Evolutionary conservation across 345 rosid species (phyloP).

Genomic region (Pistacia integerrima): DNA sequence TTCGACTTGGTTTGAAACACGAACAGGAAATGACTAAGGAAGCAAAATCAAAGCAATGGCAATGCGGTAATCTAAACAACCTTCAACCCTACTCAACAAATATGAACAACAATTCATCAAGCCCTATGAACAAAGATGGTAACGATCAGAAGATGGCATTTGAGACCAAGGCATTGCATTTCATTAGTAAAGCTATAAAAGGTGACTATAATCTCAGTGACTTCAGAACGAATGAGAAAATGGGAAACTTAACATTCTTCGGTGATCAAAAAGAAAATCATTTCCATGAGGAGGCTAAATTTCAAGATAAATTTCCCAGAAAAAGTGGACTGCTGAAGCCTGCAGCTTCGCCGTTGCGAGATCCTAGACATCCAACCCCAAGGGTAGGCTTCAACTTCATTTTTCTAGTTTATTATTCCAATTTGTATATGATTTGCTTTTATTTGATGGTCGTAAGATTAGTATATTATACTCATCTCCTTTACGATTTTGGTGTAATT

Average conservation of each 20-base stretch:
- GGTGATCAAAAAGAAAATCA: slow-evolving; percentile 52
- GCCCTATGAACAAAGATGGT: slow-evolving; percentile 40
- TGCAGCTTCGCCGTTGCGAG: slow-evolving; percentile 64
- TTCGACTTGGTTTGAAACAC: slow-evolving; percentile 53
- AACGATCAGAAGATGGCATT: slow-evolving; percentile 54
- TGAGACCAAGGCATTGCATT: slow-evolving; percentile 85
- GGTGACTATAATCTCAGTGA: slow-evolving; percentile 61
- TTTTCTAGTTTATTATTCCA: neutral
- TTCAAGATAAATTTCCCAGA: slow-evolving; percentile 46
- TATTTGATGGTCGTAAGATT: too few species aligned
- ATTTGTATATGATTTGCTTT: too few species aligned
- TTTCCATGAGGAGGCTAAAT: slow-evolving; percentile 39
- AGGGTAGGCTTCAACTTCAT: slow-evolving; percentile 39
- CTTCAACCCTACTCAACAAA: slow-evolving; percentile 17
- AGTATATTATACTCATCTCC: too few species aligned
- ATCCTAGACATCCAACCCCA: slow-evolving; percentile 66
- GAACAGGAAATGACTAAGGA: slow-evolving; percentile 61
- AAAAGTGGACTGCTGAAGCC: slow-evolving; percentile 53
- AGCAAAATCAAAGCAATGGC: slow-evolving; percentile 50
- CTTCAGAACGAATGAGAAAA: slow-evolving; percentile 52
- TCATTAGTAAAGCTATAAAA: slow-evolving; percentile 87
- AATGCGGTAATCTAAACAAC: slow-evolving; percentile 21
- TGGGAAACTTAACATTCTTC: slow-evolving; percentile 29
- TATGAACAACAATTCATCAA: slow-evolving; percentile 21
- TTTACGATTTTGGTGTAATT: too few species aligned